phyloP scores from a whole-genome alignment of 768 basidiomycete genomes.

The Rhodosporidiobolus odoratus region DNA sequence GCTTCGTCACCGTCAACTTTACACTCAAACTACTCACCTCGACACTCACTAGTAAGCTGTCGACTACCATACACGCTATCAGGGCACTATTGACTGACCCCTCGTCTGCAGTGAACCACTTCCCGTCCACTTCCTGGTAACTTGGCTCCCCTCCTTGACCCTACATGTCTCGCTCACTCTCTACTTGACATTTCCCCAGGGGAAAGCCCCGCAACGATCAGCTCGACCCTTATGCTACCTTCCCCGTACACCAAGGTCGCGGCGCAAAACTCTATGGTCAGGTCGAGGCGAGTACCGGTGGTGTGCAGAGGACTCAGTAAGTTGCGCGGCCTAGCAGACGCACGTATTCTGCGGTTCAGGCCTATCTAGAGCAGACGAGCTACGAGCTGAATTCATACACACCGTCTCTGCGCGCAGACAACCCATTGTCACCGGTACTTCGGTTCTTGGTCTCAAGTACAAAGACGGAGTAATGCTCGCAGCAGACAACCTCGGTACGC shows the following conservation, averaged over 20 bases:
- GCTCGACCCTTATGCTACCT: constrained; percentile 69
- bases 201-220: constrained; percentile 56
- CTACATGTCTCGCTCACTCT: neutral
- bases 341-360: neutral
- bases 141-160: neutral
- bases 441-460: constrained; percentile 86
- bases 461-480: constrained; percentile 98
- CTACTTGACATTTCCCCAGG: constrained; percentile 2
- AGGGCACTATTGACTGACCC: neutral
- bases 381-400: too few species aligned
- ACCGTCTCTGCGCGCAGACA: constrained; percentile 49
- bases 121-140: constrained; percentile 34
- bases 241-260: constrained; percentile 64
- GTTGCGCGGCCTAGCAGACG: constrained; percentile 34
- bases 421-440: constrained; percentile 95
- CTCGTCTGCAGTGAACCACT: constrained; percentile 27
- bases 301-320: constrained; percentile 76
- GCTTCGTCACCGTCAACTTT: neutral
- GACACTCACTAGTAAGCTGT: neutral
- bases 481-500: constrained; percentile 87
- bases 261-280: constrained; percentile 37
- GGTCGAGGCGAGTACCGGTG: constrained; percentile 60
- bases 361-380: neutral
- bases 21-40: too few species aligned
- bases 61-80: neutral